Evolutionary conservation across 108 stramenopile species (phyloP), one percentile per base, ranked within the genome.

Genomic region (Schizochytrium sp.): DNA sequence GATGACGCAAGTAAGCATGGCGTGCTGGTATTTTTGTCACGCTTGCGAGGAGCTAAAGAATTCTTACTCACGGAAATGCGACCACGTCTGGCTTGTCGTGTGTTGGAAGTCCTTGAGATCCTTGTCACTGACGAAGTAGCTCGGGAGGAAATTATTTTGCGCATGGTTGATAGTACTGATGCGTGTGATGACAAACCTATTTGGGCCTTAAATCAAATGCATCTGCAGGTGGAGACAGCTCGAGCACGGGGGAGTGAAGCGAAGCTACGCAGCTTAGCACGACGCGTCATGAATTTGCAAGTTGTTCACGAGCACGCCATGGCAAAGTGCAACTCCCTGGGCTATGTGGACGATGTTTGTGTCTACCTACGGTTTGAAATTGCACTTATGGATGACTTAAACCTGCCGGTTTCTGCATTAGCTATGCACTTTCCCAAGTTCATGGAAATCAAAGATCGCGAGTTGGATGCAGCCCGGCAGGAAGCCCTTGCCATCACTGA

Each of bases 391-490:
- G 76, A 83, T 17, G 76, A 49, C 53, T 53, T 83, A 47, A 53
- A 55, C 3, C 76, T 83, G 1, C 76, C 76, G 1, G 47, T 49
- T 13, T 83, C 76, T 10, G 76, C 76, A 40, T 53, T 83, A n/a
- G 76, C 47, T 53, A 83, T 83, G 76, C 47, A 83, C 76, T 83
- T 83, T 55, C 76, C 76, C 50, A 83, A 55, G 10, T 83, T 55
- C 53, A 83, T 83, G 50, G 47, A 49, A 28, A 55, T 83, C n/a
- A 55, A 49, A 38, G 53, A 83, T 28, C 47, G 53, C 50, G 76
- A 83, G 47, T 55, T 83, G 0, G 53, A 83, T 53, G 53, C 47
- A 10, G 76, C 76, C 10, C 47, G 53, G 7, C 47, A 83, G 47
- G 28, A 83, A 53, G 76, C 76, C 17, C 47, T 83, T 10, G 76